Base-by-base conservation (phyloP, 2,329 filamentous ascomycete species). In the Beauveria scarabaeidicola region DNA sequence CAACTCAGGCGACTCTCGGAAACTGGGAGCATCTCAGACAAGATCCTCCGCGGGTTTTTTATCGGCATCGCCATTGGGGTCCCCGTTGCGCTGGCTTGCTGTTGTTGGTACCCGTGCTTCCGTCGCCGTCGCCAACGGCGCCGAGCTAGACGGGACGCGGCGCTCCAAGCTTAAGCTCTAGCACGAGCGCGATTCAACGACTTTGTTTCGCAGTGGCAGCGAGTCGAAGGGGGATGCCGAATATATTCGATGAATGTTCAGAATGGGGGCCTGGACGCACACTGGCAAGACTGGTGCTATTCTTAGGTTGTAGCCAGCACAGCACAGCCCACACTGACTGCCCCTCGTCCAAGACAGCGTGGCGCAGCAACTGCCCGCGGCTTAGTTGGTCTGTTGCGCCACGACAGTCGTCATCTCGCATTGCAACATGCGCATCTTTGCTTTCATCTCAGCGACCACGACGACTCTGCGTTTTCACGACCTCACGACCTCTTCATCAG, bases 31-130 rank as follows among this genome's bases (percentile, higher is more conserved):
- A 13, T 23, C 17, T 29, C 40, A 15, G 44, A 58, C 36, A 55
- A 55, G 29, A 43, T 61, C 8, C 27, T 61, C 1, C 59, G 59
- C 48, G 59, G 59, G 11, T 61, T 61, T 43, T 61, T 61, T 6
- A 52, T 61, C 27, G 59, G 59, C 10, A 25, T 58, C 59, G 54
- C 48, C 13, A 57, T 61, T 23, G 59, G 59, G 2, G 19, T 61
- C 15, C 59, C 59, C 8, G 10, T 61, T 25, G 59, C 53, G 13
- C 17, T 61, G 21, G 48, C 53, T 13, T 52, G 23, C 40, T 61
- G 59, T 29, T 61, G 59, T 41, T 61, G 59, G 59, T 61, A 58
- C 19, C 59, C 59, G 3, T 61, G 59, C 38, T 19, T 60, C 25
- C 7, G n/a, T 6, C 51, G 44, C 51, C 29, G 54, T 17, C 54